Conservation (phyloP, 805 yeast genomes). For the Phaffomyces opuntiae region DNA sequence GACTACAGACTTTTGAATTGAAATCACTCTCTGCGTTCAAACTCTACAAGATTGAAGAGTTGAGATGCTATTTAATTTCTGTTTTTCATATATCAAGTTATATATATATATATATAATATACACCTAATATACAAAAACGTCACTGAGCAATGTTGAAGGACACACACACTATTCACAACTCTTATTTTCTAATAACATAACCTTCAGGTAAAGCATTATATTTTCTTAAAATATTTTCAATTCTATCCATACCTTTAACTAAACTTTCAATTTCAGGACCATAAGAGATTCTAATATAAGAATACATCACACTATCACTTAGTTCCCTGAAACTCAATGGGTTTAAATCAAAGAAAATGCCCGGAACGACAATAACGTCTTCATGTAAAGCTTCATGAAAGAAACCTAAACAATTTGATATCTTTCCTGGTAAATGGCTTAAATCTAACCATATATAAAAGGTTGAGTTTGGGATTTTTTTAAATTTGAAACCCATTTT, state of each 20-base stretch:
- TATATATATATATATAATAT: too few relatives aligned
- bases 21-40: too few relatives aligned
- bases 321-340: constrained; percentile 38
- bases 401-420: constrained; percentile 51
- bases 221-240: constrained; percentile 39
- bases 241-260: constrained; percentile 56
- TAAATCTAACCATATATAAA: constrained; percentile 53
- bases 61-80: too few relatives aligned
- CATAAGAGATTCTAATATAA: constrained; percentile 51
- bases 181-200: too few relatives aligned
- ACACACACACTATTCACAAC: too few relatives aligned
- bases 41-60: too few relatives aligned
- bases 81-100: too few relatives aligned
- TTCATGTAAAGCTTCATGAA: constrained; percentile 57
- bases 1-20: too few relatives aligned
- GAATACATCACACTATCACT: constrained; percentile 56
- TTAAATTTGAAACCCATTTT: constrained; percentile 49
- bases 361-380: constrained; percentile 58
- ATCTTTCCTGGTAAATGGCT: constrained; percentile 49
- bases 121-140: too few relatives aligned
- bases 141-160: too few relatives aligned
- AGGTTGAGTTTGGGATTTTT: constrained; percentile 49
- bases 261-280: constrained; percentile 46
- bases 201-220: constrained; percentile 31
- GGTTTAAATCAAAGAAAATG: constrained; percentile 53